phyloP scores from a whole-genome alignment of 2,329 filamentous ascomycete genomes.

The Venturiaceae sp. region DNA sequence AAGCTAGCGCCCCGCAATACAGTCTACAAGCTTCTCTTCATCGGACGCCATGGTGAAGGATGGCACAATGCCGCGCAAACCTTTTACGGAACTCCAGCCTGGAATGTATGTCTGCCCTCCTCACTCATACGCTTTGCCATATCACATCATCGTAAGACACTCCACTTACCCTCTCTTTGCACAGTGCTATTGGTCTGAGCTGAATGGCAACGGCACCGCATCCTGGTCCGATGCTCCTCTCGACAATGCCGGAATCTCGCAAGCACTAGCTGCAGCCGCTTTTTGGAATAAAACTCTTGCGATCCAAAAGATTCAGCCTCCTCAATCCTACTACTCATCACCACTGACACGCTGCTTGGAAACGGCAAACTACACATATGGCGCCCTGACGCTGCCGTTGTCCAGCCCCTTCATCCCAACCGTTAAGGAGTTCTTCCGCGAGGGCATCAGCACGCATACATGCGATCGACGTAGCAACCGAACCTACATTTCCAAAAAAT shows the following conservation, averaged over 20 bases:
- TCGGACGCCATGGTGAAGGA: conserved; percentile 63
- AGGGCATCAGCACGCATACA: conserved; percentile 58
- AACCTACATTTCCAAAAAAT: conserved; percentile 41
- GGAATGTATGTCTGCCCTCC: too few species aligned
- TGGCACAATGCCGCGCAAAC: conserved; percentile 55
- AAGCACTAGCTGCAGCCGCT: conserved; percentile 47
- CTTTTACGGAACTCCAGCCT: conserved; percentile 58
- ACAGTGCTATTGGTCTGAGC: conserved; percentile 58
- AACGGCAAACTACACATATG: conserved; percentile 54
- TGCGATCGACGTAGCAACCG: conserved; percentile 53
- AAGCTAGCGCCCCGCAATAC: conserved; percentile 31
- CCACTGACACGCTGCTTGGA: conserved; percentile 53
- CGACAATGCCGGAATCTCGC: conserved; percentile 44
- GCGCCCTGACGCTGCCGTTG: conserved; percentile 40
- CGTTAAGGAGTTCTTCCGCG: conserved; percentile 57
- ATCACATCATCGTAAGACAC: background rate
- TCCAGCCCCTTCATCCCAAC: conserved; percentile 44
- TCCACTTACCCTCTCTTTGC: conserved; percentile 18
- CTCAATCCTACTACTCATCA: conserved; percentile 54
- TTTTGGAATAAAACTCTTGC: conserved; percentile 50
- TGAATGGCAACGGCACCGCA: conserved; percentile 53
- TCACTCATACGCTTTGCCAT: background rate
- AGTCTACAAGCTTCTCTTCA: conserved; percentile 56
- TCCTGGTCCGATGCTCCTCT: conserved; percentile 56
- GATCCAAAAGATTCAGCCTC: conserved; percentile 46